phyloP scores from a whole-genome alignment of 306 rosid genomes.

The Styphnolobium japonicum region DNA sequence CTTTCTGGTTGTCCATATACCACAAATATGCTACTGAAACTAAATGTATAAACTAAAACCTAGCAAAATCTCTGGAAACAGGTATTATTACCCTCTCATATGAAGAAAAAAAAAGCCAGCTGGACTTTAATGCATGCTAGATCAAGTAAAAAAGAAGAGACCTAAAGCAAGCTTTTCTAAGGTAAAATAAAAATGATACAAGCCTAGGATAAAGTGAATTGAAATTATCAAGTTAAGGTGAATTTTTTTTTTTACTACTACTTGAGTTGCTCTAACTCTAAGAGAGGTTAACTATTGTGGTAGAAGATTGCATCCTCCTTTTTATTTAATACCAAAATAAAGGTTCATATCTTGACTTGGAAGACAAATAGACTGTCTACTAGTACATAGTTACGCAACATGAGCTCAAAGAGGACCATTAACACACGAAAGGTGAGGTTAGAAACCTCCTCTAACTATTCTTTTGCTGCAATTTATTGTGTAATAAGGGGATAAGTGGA shows the following conservation, averaged over 20 bases:
- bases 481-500: background rate
- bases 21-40: background rate
- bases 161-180: background rate
- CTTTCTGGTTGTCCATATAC: background rate
- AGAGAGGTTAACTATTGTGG: background rate
- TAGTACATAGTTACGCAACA: background rate
- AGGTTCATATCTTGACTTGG: background rate
- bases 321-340: background rate
- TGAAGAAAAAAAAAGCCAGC: too few species aligned
- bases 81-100: background rate
- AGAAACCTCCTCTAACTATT: background rate
- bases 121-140: background rate
- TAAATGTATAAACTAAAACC: background rate
- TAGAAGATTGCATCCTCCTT: background rate
- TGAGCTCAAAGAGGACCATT: background rate
- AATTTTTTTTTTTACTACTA: background rate
- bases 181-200: background rate
- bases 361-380: background rate
- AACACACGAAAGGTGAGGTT: background rate
- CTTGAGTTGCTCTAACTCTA: background rate
- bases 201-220: background rate
- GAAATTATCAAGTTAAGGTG: background rate
- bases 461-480: background rate
- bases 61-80: background rate
- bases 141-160: background rate